Base-by-base conservation (phyloP, 345 rosid genomes). In the Eucalyptus pumila region DNA sequence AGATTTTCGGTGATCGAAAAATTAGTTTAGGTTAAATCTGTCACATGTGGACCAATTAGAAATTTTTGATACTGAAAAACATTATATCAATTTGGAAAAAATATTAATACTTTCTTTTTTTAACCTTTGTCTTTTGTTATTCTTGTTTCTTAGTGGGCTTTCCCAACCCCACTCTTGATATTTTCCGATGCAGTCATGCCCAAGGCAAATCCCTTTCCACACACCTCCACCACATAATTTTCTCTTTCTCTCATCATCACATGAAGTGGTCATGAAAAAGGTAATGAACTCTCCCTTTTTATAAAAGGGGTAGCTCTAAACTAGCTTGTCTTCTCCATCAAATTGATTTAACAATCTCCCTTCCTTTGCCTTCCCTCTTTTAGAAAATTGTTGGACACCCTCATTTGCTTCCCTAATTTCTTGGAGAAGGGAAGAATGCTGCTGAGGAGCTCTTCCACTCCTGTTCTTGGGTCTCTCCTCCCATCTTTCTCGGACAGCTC, bases 401-500 rank as follows among this genome's bases (percentile, higher is more conserved):
- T 17, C 44, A 37, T 72, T 19, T 17, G 44, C 44, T 2, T 2
- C 21, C 83, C 83, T 44, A 40, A 24, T 40, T 76, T 40, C 83
- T 86, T 86, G 44, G 30, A 42, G 87, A 86, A 86, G 26, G 13
- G 44, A 21, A 86, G 65, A 13, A 95, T 94, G 96, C 30, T 95
- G 88, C 93, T 95, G 14, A 93, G 94, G 87, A 95, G 96, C 92
- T 93, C 96, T 27, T 94, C 96, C 60, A 95, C 96, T 2, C 97
- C 97, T 5, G 86, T 95, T 90, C 95, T 95, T 16, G 94, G 96
- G 26, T 94, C 97, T 32, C 94, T 95, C 54, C 90, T 94, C 26
- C 44, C 94, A 5, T 92, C 94, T 40, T 45, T 91, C 40, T 67
- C 93, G 1, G 97, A 94, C 11, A 91, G 91, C 65, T 93, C 94